A percentile compares a stretch with the other conserved stretches of the same genome.
phyloP scores from a whole-genome alignment of 2,329 filamentous ascomycete genomes.

The Neoscytalidium dimidiatum region DNA sequence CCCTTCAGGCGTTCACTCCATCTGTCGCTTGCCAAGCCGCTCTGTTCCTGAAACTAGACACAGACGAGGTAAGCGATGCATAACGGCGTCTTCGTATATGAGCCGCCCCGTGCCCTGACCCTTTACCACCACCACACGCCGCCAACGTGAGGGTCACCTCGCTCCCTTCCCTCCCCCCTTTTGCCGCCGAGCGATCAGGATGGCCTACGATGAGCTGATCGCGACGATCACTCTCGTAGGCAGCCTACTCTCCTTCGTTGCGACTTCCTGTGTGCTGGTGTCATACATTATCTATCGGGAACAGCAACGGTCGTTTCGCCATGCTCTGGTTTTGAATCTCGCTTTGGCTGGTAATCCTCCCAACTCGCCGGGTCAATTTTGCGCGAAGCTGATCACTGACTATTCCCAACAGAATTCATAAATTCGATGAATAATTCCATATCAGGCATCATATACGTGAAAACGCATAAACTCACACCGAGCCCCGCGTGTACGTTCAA shows the following conservation, averaged over 20 bases:
- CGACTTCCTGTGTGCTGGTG: slow-evolving; percentile 24
- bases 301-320: slow-evolving; percentile 27
- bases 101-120: neutral
- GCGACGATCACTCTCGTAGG: slow-evolving; percentile 26
- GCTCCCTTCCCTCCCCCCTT: neutral
- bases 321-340: slow-evolving; percentile 29
- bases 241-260: slow-evolving; percentile 27
- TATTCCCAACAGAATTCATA: slow-evolving; percentile 45
- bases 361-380: neutral
- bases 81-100: slow-evolving; percentile 11
- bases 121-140: neutral
- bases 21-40: neutral
- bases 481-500: slow-evolving; percentile 45
- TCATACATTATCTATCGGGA: slow-evolving; percentile 25
- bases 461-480: slow-evolving; percentile 28
- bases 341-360: slow-evolving; percentile 24
- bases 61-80: neutral
- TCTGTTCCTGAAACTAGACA: slow-evolving; percentile 7
- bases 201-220: slow-evolving; percentile 8
- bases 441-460: slow-evolving; percentile 41
- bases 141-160: neutral
- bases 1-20: neutral
- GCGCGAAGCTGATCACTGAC: neutral
- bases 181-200: neutral
- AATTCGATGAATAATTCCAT: slow-evolving; percentile 48